Conservation (phyloP, 192 early-diverging fungal species). For the Coemansia sp. region DNA sequence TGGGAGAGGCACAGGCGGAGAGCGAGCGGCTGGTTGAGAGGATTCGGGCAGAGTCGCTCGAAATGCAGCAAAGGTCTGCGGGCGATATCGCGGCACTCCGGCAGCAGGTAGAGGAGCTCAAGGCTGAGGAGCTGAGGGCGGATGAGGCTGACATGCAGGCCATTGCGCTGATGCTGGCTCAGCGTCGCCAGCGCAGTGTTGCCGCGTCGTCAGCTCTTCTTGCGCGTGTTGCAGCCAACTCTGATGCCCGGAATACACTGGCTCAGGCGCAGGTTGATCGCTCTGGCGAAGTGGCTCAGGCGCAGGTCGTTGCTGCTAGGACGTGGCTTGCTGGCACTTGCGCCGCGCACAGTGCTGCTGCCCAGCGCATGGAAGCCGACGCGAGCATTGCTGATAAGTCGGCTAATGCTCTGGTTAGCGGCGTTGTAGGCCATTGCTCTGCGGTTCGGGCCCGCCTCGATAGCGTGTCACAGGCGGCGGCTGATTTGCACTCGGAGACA, state of each 20-base stretch:
- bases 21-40: conserved; percentile 6
- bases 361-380: background rate
- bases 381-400: background rate
- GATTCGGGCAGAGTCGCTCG: conserved; percentile 1
- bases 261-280: background rate
- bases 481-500: background rate
- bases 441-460: background rate
- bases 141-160: conserved; percentile 15
- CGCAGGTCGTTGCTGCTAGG: background rate
- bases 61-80: conserved; percentile 7
- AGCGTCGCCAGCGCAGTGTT: background rate
- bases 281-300: background rate
- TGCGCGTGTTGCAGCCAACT: background rate
- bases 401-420: background rate
- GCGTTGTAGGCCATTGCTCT: too few relatives aligned
- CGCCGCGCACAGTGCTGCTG: background rate
- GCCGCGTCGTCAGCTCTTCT: background rate
- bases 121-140: conserved; percentile 1
- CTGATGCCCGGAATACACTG: background rate
- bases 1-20: background rate
- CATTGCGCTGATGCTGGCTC: conserved; percentile 11
- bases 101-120: conserved; percentile 22
- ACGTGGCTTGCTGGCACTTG: background rate
- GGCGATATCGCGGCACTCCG: conserved; percentile 15
- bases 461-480: background rate